Percentiles rank a stretch among this genome's conserved stretches.
phyloP scores from a whole-genome alignment of 805 yeast genomes.

The Komagataella mondaviorum region DNA sequence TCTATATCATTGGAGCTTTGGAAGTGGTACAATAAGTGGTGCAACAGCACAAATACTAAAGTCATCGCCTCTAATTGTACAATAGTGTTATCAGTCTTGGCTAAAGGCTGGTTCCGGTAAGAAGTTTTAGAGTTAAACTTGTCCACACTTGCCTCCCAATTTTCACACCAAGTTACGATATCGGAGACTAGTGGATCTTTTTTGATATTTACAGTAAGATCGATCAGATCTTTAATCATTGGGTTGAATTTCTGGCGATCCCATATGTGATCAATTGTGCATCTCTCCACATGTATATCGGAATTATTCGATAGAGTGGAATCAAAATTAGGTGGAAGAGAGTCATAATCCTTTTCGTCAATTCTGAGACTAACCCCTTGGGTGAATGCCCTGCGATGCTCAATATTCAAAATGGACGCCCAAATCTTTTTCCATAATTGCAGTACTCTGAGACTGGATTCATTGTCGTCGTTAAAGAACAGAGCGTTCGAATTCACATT shows the following conservation, averaged over 20 bases:
- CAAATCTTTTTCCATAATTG: conserved; percentile 17
- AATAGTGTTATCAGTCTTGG: neutral
- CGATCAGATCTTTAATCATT: conserved; percentile 9
- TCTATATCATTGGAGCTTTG: conserved; percentile 4
- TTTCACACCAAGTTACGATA: conserved; percentile 4
- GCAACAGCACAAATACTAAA: conserved; percentile 7
- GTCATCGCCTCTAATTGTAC: conserved; percentile 1
- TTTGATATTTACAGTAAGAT: conserved; percentile 9
- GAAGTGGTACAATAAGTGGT: conserved; percentile 9
- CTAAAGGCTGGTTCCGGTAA: neutral
- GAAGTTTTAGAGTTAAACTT: conserved; percentile 1
- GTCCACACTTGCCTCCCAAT: neutral
- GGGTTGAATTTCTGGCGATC: conserved; percentile 8
- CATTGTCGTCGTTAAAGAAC: neutral
- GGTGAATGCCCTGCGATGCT: conserved; percentile 9
- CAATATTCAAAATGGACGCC: conserved; percentile 11
- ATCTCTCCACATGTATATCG: conserved; percentile 9
- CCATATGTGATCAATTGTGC: conserved; percentile 8
- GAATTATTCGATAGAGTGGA: conserved; percentile 6
- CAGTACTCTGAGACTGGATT: neutral
- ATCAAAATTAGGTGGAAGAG: conserved; percentile 6
- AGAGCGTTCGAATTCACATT: conserved; percentile 12
- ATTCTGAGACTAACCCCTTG: conserved; percentile 10
- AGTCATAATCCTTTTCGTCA: conserved; percentile 7
- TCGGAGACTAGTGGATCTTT: conserved; percentile 10